Conservation (phyloP, 2,329 filamentous ascomycete genomes). For the Colletotrichum gigasporum region DNA sequence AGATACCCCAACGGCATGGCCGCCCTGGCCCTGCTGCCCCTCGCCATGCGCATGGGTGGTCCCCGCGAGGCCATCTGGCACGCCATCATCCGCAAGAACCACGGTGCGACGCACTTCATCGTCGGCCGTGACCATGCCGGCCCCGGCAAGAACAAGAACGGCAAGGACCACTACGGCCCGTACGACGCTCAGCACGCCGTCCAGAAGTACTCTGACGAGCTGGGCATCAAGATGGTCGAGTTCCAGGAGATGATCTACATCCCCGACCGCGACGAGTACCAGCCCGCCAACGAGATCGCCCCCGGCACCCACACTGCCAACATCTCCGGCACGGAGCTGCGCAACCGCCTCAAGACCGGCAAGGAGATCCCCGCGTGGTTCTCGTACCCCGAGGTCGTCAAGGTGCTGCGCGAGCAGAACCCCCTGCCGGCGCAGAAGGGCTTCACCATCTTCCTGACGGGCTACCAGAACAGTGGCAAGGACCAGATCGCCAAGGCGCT, state of each 20-base stretch:
- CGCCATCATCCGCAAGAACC: constrained; percentile 99
- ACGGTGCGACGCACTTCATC: constrained; percentile 99
- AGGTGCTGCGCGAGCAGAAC: constrained; percentile 95
- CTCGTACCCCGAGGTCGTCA: constrained; percentile 98
- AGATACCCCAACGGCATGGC: constrained; percentile 99
- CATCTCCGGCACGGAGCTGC: constrained; percentile 91
- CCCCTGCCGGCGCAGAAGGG: constrained; percentile 90
- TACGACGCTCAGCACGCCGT: constrained; percentile 98
- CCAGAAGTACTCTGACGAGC: constrained; percentile 95
- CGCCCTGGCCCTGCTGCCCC: constrained; percentile 89
- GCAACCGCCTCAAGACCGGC: constrained; percentile 87
- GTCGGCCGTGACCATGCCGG: constrained; percentile 98
- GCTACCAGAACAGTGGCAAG: constrained; percentile 96
- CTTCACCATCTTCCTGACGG: constrained; percentile 98
- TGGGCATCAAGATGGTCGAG: constrained; percentile 97
- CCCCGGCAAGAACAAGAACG: constrained; percentile 97
- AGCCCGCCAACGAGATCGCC: constrained; percentile 88
- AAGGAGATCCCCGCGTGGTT: constrained; percentile 99
- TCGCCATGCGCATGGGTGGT: constrained; percentile 99
- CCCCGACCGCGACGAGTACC: constrained; percentile 96
- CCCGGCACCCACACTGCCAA: constrained; percentile 85
- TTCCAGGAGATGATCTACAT: constrained; percentile 99
- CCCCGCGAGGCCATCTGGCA: constrained; percentile 99
- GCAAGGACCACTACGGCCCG: constrained; percentile 95
- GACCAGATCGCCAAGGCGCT: constrained; percentile 95